phyloP scores from a whole-genome alignment of 1,284 basidiomycete genomes.

The Xerocomus nothofagi region DNA sequence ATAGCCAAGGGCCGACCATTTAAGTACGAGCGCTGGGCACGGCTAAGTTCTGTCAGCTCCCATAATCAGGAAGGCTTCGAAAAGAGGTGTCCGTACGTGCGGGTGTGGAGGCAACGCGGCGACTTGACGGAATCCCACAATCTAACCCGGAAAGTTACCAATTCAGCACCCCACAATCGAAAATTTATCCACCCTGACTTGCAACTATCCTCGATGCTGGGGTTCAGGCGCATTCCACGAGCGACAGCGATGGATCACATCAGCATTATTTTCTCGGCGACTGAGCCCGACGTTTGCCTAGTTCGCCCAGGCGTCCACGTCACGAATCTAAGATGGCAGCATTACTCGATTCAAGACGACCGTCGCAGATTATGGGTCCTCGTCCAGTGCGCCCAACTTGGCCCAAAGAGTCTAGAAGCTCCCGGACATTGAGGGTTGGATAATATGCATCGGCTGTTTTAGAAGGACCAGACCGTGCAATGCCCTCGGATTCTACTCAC shows the following conservation, averaged over 20 bases:
- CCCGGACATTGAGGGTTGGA: neutral
- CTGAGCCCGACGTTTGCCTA: neutral
- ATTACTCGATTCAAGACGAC: neutral
- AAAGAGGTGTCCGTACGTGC: slow-evolving; percentile 6
- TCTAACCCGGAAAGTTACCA: slow-evolving; percentile 11
- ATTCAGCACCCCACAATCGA: slow-evolving; percentile 13
- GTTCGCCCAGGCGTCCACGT: neutral
- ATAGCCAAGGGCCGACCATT: slow-evolving; percentile 3
- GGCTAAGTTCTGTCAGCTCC: slow-evolving; percentile 16
- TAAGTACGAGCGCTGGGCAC: slow-evolving; percentile 22
- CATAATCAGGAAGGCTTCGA: slow-evolving; percentile 21
- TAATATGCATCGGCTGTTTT: neutral
- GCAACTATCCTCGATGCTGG: neutral
- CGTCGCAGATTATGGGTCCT: too few relatives aligned
- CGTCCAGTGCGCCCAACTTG: too few relatives aligned
- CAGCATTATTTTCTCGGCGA: neutral
- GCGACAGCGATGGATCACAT: neutral
- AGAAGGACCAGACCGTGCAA: neutral
- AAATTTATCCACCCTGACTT: neutral
- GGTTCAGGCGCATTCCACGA: too few relatives aligned
- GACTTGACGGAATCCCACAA: slow-evolving; percentile 1
- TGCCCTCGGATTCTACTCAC: neutral
- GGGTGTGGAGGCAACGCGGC: slow-evolving; percentile 5
- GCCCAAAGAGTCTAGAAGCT: neutral
- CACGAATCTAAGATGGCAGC: neutral